A percentile compares a stretch with the other conserved stretches of the same genome.
Conservation (phyloP, 2,329 filamentous ascomycete genomes). For the Colletotrichum camelliae region DNA sequence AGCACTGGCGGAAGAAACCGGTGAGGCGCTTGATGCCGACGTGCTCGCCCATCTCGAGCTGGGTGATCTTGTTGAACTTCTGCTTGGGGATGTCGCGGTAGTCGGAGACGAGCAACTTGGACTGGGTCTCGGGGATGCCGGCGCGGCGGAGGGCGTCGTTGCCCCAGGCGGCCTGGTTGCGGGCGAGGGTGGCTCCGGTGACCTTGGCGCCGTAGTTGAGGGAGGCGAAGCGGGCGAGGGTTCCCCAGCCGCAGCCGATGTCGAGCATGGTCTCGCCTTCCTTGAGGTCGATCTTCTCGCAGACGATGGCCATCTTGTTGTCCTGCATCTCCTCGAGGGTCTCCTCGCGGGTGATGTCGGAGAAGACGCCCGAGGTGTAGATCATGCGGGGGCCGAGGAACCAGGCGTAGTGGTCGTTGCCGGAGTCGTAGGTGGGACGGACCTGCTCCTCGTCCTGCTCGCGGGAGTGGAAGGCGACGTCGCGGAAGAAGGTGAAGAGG, state of each 20-base stretch:
- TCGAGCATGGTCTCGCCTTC: constrained; percentile 85
- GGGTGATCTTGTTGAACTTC: constrained; percentile 93
- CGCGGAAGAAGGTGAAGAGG: constrained; percentile 80
- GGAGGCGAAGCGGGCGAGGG: constrained; percentile 89
- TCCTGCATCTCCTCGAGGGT: constrained; percentile 94
- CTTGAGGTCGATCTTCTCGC: constrained; percentile 91
- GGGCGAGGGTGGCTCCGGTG: constrained; percentile 91
- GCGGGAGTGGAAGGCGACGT: constrained; percentile 90
- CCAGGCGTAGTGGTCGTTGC: constrained; percentile 98
- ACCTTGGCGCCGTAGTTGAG: constrained; percentile 87
- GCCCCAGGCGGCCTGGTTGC: constrained; percentile 97
- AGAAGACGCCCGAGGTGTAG: constrained; percentile 95
- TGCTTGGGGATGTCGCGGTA: constrained; percentile 92
- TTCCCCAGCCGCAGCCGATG: constrained; percentile 98
- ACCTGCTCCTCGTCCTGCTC: constrained; percentile 98
- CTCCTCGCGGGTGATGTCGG: constrained; percentile 86
- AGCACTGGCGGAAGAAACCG: constrained; percentile 82
- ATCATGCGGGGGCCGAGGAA: constrained; percentile 99
- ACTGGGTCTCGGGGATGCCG: constrained; percentile 86
- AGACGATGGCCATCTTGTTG: constrained; percentile 94
- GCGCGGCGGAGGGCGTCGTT: constrained; percentile 86
- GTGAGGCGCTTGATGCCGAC: constrained; percentile 91
- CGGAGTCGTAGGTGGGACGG: constrained; percentile 95
- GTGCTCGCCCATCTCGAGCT: constrained; percentile 98
- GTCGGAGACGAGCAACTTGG: constrained; percentile 92